Conservation (phyloP, 768 basidiomycete genomes). For the Kwoniella botswanensis region DNA sequence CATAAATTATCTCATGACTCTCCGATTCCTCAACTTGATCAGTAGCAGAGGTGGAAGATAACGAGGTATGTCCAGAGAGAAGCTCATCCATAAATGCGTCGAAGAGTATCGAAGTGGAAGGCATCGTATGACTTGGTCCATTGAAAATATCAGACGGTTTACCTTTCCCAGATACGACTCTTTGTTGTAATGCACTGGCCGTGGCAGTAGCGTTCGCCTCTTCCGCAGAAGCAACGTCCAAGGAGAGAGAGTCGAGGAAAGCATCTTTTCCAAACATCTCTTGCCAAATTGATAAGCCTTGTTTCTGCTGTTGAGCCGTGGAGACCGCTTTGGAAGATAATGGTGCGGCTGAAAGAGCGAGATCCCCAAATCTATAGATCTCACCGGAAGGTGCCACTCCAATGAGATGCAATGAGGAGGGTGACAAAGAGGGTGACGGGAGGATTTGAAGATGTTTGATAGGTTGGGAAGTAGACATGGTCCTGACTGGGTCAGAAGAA, state of each 20-base stretch:
- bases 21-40: conserved; percentile 6
- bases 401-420: conserved; percentile 35
- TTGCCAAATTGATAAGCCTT: conserved; percentile 73
- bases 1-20: conserved; percentile 43
- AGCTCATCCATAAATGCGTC: conserved; percentile 67
- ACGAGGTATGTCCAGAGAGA: conserved; percentile 28
- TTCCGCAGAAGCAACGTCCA: background rate
- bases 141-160: conserved; percentile 65
- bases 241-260: conserved; percentile 58
- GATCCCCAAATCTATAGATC: conserved; percentile 55
- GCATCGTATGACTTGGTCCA: conserved; percentile 75
- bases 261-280: conserved; percentile 87
- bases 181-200: conserved; percentile 42
- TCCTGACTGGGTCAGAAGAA: conserved; percentile 15
- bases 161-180: conserved; percentile 58
- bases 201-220: conserved; percentile 49
- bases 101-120: conserved; percentile 74
- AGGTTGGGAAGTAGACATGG: conserved; percentile 7
- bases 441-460: conserved; percentile 14
- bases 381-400: conserved; percentile 46
- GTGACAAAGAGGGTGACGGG: conserved; percentile 8
- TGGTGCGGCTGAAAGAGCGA: conserved; percentile 28
- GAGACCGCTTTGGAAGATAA: conserved; percentile 62
- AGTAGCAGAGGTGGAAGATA: conserved; percentile 2
- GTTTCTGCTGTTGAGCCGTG: conserved; percentile 52